Conservation (phyloP, 2,329 filamentous ascomycete genomes). For the Cercospora nicotianae region DNA sequence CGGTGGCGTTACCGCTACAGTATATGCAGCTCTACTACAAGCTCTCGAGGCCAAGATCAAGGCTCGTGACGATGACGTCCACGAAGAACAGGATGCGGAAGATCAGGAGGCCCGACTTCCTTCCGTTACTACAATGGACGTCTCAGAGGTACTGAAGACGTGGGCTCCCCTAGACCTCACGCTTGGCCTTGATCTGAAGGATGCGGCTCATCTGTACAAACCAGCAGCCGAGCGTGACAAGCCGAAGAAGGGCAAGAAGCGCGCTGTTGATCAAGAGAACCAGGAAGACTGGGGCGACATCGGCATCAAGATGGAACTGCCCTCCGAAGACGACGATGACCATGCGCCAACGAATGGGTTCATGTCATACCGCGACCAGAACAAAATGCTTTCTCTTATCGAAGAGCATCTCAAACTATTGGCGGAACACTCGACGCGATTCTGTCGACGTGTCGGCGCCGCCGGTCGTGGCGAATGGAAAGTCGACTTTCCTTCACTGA, state of each 20-base stretch:
- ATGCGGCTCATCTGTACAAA: slow-evolving; percentile 24
- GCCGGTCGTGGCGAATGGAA: slow-evolving; percentile 73
- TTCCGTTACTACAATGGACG: slow-evolving; percentile 44
- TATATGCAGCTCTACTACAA: slow-evolving; percentile 74
- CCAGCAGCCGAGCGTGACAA: slow-evolving; percentile 33
- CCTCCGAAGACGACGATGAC: slow-evolving; percentile 32
- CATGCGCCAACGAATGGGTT: slow-evolving; percentile 31
- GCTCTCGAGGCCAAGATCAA: slow-evolving; percentile 68
- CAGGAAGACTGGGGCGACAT: slow-evolving; percentile 31
- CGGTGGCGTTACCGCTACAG: slow-evolving; percentile 70
- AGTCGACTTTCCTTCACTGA: slow-evolving; percentile 75
- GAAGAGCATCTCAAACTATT: slow-evolving; percentile 73
- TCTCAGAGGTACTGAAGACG: slow-evolving; percentile 43
- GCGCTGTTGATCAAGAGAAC: slow-evolving; percentile 11
- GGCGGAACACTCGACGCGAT: slow-evolving; percentile 66
- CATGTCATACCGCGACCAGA: slow-evolving; percentile 40
- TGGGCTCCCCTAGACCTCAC: slow-evolving; percentile 42
- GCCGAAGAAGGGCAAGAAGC: slow-evolving; percentile 28
- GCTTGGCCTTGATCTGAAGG: slow-evolving; percentile 31
- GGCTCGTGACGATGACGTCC: slow-evolving; percentile 63
- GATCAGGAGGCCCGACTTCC: slow-evolving; percentile 38
- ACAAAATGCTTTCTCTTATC: slow-evolving; percentile 56
- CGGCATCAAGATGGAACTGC: slow-evolving; percentile 34
- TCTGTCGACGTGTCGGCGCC: slow-evolving; percentile 66
- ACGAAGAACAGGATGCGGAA: slow-evolving; percentile 43